These are phyloP conservation scores for Nymphaea colorata DNA, from an alignment of 164 flowering plant species.

Conservation along the genomic window DNA sequence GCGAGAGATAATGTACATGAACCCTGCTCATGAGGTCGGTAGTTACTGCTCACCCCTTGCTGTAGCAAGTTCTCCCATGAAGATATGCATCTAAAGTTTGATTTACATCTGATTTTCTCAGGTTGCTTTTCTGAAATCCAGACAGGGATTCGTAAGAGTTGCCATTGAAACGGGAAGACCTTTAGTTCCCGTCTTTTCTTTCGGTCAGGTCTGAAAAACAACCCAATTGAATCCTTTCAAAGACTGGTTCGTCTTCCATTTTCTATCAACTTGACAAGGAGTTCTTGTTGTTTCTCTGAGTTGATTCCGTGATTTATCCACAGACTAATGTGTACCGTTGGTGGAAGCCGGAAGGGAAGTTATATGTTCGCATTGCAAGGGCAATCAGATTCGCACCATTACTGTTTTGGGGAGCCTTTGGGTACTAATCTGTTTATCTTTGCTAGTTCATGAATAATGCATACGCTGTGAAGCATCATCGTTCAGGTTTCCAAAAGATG, in stretches of 20 bases:
- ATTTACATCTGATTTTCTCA: background rate
- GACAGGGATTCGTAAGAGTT: conserved; percentile 69
- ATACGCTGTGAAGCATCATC: no score
- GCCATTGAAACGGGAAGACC: conserved; percentile 56
- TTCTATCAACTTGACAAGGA: background rate
- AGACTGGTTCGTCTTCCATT: background rate
- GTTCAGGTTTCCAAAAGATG: no score
- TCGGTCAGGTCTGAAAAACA: conserved; percentile 47
- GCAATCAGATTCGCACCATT: conserved; percentile 57
- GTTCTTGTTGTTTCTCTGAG: background rate
- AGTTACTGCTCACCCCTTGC: background rate
- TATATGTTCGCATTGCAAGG: conserved; percentile 36
- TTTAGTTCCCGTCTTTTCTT: conserved; percentile 67
- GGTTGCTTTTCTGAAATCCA: conserved; percentile 42
- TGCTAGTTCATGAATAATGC: background rate
- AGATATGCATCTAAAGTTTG: background rate
- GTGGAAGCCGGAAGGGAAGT: conserved; percentile 65
- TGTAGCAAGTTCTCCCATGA: background rate
- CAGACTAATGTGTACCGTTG: conserved; percentile 56
- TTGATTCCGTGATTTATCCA: background rate
- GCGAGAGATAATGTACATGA: conserved; percentile 53
- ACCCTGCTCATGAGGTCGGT: conserved; percentile 53
- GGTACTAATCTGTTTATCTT: conserved; percentile 23
- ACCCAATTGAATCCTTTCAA: background rate
- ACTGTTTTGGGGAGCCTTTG: conserved; percentile 56